These are phyloP conservation scores for Hamamelis virginiana DNA, from an alignment of 164 flowering plant genomes.

Conservation along the genomic window DNA sequence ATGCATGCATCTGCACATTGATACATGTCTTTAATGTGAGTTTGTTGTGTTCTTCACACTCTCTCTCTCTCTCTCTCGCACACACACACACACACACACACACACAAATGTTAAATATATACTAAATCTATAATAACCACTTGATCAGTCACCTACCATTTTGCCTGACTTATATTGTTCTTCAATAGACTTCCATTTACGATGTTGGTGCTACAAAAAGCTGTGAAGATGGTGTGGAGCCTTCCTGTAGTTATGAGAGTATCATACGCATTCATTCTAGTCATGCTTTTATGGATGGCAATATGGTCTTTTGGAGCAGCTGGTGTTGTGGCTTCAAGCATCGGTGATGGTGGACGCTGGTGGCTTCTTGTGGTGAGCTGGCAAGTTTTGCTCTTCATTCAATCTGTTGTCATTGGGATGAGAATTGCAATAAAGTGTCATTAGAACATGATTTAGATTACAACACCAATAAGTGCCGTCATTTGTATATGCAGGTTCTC, in stretches of 20 bases:
- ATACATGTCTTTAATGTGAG: neutral
- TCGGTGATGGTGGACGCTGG: conserved; percentile 82
- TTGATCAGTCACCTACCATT: neutral
- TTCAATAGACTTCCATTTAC: conserved; percentile 83
- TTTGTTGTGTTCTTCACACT: neutral
- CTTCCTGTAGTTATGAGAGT: conserved; percentile 85
- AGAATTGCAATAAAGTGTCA: conserved; percentile 7
- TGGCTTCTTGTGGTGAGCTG: conserved; percentile 99
- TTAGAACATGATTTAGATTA: conserved; percentile 5
- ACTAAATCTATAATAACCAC: neutral
- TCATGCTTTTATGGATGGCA: conserved; percentile 91
- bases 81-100: no score
- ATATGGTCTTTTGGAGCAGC: conserved; percentile 98
- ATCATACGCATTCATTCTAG: conserved; percentile 73
- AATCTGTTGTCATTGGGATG: conserved; percentile 17
- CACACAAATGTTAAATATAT: neutral
- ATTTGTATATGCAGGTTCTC: conserved; percentile 57
- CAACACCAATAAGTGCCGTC: conserved; percentile 12
- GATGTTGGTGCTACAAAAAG: conserved; percentile 87
- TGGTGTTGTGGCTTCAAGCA: conserved; percentile 88
- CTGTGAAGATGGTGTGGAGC: conserved; percentile 86
- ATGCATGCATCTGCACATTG: neutral
- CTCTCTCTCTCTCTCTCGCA: neutral
- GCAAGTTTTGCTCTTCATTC: conserved; percentile 69
- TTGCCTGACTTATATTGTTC: conserved; percentile 17